A percentile compares a stretch with the other conserved stretches of the same genome.
Evolutionary conservation across 352 stramenopile genomes (phyloP).

Genomic region (Hyaloperonospora brassicae): DNA sequence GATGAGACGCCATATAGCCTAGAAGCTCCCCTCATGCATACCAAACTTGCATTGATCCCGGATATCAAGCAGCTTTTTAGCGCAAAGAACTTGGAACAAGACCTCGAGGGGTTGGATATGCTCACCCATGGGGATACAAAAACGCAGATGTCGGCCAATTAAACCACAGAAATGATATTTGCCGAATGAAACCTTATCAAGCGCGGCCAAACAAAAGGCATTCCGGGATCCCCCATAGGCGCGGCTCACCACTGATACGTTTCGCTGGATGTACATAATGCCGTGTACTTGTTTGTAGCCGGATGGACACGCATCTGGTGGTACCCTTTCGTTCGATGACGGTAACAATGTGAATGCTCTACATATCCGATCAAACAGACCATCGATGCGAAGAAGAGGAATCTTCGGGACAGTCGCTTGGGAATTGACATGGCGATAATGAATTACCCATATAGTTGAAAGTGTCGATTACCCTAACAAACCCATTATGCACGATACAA

Average conservation of each 20-base stretch:
- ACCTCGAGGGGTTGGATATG: conserved; percentile 16
- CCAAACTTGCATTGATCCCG: conserved; percentile 22
- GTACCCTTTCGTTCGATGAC: conserved; percentile 25
- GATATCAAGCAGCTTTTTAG: conserved; percentile 17
- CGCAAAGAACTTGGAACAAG: conserved; percentile 19
- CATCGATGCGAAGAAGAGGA: background rate
- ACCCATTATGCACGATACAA: background rate
- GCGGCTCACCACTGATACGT: conserved; percentile 31
- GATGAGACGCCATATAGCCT: conserved; percentile 15
- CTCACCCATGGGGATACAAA: conserved; percentile 8
- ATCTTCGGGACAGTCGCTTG: background rate
- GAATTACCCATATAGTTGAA: background rate
- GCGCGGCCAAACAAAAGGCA: conserved; percentile 17
- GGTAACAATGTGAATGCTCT: conserved; percentile 4
- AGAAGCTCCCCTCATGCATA: conserved; percentile 14
- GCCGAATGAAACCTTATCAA: conserved; percentile 28
- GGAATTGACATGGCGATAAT: background rate
- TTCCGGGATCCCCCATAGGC: conserved; percentile 29
- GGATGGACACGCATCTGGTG: conserved; percentile 17
- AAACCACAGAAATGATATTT: conserved; percentile 19
- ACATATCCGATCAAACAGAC: conserved; percentile 11
- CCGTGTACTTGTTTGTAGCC: background rate
- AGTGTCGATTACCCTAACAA: background rate
- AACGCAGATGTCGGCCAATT: conserved; percentile 33
- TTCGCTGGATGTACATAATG: conserved; percentile 9